Evolutionary conservation across 768 basidiomycete species (phyloP), one percentile per base, ranked within the genome.

Genomic region (Podaxis sp.): DNA sequence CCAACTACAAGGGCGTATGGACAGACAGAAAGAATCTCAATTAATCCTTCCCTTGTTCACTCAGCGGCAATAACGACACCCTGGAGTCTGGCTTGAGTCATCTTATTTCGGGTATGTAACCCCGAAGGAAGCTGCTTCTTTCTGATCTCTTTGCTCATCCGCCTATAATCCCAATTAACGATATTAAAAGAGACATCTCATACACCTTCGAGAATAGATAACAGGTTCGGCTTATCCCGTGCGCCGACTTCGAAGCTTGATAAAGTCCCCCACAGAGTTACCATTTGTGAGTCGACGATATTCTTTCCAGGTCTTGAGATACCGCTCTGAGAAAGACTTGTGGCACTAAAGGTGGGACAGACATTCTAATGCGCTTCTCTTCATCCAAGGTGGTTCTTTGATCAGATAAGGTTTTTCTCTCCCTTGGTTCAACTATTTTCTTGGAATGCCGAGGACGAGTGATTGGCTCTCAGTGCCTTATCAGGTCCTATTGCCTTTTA

Each of bases 401-500:
- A 59, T 59, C 27, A 23, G 28, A 59, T 16, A 42, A 51, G 36
- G 50, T 38, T 42, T 32, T 11, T 35, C 27, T n/a, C 27, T 50
- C 32, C 40, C 32, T 50, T 40, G 50, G 25, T 51, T 58, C 36
- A 28, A 23, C 4, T 21, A 14, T 27, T 10, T 40, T 51, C 16
- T 14, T 37, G 23, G 47, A 51, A 38, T 40, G 10, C 9, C n/a
- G 37, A 3, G 11, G 21, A 51, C 56, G 35, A n/a, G 13, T 18
- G 47, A 58, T 58, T 50, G 57, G 50, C 28, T 51, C 57, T 52
- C 16, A 16, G 57, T 59, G 27, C 57, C 50, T 51, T 50, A 59
- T 51, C 50, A 21, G 57, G 57, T 52, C n/a, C 38, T 51, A 59
- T 59, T 51, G 23, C 57, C 57, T 37, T 50, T 51, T 59, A 42